Conservation (phyloP, 2,329 filamentous ascomycete species). For the Calonectria multiphialidica region DNA sequence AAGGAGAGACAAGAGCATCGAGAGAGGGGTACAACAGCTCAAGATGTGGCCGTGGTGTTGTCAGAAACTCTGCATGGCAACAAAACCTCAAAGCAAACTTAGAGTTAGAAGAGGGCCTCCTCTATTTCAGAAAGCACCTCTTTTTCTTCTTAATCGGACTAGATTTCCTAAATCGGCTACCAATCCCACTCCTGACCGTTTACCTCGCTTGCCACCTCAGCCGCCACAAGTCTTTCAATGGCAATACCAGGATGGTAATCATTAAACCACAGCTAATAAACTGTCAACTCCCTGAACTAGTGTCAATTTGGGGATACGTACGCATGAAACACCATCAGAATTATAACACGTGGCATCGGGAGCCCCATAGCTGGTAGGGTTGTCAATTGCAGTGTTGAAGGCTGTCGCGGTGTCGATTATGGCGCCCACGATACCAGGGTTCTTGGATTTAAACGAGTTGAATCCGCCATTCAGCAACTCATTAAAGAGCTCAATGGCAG, state of each 20-base stretch:
- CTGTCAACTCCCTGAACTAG: background rate
- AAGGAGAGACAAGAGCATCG: constrained; percentile 69
- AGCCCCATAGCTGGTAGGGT: constrained; percentile 56
- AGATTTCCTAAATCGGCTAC: background rate
- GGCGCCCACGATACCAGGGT: constrained; percentile 48
- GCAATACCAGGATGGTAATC: constrained; percentile 56
- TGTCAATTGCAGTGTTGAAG: constrained; percentile 56
- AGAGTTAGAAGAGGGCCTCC: background rate
- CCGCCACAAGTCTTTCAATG: constrained; percentile 55
- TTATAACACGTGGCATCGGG: constrained; percentile 57
- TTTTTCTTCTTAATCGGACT: background rate
- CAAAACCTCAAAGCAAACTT: background rate
- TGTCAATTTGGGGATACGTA: background rate
- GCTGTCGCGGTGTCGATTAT: constrained; percentile 55
- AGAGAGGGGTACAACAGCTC: constrained; percentile 65
- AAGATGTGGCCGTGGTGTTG: constrained; percentile 61
- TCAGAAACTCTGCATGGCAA: background rate
- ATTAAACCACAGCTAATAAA: constrained; percentile 55
- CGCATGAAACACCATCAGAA: constrained; percentile 55
- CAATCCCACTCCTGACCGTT: background rate
- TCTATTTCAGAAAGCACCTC: background rate
- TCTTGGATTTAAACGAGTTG: constrained; percentile 47
- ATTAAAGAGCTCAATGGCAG: constrained; percentile 55
- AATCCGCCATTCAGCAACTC: constrained; percentile 44
- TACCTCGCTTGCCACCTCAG: constrained; percentile 46